Evolutionary conservation across 257 asterid species (phyloP).

Genomic region (Lithospermum erythrorhizon): DNA sequence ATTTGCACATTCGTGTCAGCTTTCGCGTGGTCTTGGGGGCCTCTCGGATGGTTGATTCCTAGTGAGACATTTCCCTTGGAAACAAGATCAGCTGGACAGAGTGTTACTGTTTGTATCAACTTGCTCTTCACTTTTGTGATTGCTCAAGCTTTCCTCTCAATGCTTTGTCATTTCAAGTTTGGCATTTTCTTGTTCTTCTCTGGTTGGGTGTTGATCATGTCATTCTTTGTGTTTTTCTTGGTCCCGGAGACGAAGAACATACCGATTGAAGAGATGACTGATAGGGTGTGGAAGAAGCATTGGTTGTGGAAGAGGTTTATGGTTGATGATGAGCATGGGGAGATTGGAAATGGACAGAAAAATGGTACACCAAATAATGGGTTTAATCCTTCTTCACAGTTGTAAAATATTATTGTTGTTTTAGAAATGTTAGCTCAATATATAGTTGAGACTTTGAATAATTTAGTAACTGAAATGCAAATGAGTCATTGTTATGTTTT

Average conservation of each 20-base stretch:
- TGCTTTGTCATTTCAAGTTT: slow-evolving; percentile 35
- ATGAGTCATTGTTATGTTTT: not conserved
- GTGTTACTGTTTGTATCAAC: slow-evolving; percentile 34
- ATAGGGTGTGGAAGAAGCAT: slow-evolving; percentile 36
- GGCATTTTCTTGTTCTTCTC: slow-evolving; percentile 43
- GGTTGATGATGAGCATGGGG: not conserved
- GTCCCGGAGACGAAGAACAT: slow-evolving; percentile 49
- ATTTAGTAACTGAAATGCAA: not conserved
- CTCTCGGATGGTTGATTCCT: slow-evolving; percentile 47
- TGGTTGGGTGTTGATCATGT: slow-evolving; percentile 29
- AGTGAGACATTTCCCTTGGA: slow-evolving; percentile 46
- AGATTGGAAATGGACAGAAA: not conserved
- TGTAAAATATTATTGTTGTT: not conserved
- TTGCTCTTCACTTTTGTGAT: slow-evolving; percentile 44
- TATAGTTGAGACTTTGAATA: not conserved
- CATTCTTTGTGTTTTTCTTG: slow-evolving; percentile 14
- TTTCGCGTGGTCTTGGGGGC: slow-evolving; percentile 63
- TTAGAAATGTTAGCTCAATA: not conserved
- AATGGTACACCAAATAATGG: not conserved
- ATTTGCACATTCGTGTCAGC: slow-evolving; percentile 29
- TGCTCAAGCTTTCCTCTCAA: slow-evolving; percentile 45
- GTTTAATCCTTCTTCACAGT: not conserved
- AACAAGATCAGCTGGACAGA: slow-evolving; percentile 32
- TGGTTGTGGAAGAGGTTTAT: slow-evolving; percentile 31
- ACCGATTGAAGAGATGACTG: slow-evolving; percentile 42